Evolutionary conservation across 805 yeast genomes (phyloP).

Genomic region (Candida chilensis): DNA sequence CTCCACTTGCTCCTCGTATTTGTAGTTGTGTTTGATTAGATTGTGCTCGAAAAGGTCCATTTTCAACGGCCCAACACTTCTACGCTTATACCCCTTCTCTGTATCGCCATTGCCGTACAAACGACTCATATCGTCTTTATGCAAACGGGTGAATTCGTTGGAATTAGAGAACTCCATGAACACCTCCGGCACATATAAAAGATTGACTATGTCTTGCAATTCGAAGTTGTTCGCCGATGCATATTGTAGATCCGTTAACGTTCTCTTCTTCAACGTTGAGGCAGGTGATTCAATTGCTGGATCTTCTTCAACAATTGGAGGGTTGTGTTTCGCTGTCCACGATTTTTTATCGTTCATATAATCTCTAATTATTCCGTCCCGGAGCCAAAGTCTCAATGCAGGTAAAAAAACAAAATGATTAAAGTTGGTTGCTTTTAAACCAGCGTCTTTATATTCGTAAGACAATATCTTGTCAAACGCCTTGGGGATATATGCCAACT

Average conservation of each 20-base stretch:
- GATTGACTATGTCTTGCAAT: background rate
- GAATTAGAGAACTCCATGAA: too few species aligned
- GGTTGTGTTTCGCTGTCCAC: background rate
- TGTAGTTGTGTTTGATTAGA: too few species aligned
- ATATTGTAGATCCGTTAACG: too few species aligned
- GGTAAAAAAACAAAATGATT: too few species aligned
- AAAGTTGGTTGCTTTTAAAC: background rate
- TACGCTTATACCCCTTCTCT: background rate
- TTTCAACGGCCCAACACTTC: background rate
- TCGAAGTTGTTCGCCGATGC: too few species aligned
- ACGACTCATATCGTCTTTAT: background rate
- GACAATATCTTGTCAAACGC: slow-evolving; percentile 18
- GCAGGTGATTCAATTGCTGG: too few species aligned
- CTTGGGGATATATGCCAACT: slow-evolving; percentile 48
- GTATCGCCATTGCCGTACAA: background rate
- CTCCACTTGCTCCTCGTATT: background rate
- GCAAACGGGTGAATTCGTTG: background rate
- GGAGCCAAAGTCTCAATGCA: background rate
- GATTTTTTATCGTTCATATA: too few species aligned
- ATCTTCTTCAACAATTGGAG: background rate
- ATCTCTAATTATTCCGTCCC: background rate
- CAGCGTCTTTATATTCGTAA: slow-evolving; percentile 22
- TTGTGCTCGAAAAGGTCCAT: background rate
- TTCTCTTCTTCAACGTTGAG: background rate
- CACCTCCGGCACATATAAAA: background rate